Evolutionary conservation across 768 basidiomycete species (phyloP).

Genomic region (Boletellus sp.): DNA sequence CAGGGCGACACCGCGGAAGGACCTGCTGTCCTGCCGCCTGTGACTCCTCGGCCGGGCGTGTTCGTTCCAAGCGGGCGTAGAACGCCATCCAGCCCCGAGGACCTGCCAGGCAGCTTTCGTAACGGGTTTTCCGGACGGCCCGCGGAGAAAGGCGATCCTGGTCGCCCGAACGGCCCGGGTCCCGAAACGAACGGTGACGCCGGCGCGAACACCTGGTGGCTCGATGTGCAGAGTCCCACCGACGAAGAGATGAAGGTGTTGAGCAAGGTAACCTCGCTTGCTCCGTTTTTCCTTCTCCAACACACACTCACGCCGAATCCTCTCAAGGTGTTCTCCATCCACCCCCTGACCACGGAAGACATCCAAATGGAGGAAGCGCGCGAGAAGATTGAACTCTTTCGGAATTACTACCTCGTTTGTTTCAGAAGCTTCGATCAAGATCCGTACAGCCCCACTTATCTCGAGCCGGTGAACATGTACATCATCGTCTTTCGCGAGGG

Average conservation of each 20-base stretch:
- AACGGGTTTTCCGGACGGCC: constrained; percentile 18
- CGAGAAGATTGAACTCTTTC: constrained; percentile 98
- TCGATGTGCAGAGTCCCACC: constrained; percentile 89
- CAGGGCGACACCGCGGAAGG: constrained; percentile 8
- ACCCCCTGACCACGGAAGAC: constrained; percentile 98
- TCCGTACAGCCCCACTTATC: constrained; percentile 92
- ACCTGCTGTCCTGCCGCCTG: constrained; percentile 5
- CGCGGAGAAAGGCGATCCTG: constrained; percentile 18
- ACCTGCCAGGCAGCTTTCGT: constrained; percentile 1
- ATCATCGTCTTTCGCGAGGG: constrained; percentile 98
- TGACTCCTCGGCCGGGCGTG: constrained; percentile 1
- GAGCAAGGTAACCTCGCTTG: constrained; percentile 60
- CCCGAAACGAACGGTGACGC: constrained; percentile 34
- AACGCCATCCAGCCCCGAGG: constrained; percentile 8
- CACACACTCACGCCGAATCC: constrained; percentile 6
- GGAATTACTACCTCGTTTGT: constrained; percentile 98
- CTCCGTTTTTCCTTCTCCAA: not conserved
- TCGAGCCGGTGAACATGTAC: constrained; percentile 99
- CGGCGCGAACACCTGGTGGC: constrained; percentile 92
- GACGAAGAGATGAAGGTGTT: constrained; percentile 99
- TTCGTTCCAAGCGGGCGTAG: constrained; percentile 8
- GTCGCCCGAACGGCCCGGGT: constrained; percentile 23
- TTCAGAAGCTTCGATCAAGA: constrained; percentile 99
- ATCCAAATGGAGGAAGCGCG: constrained; percentile 99
- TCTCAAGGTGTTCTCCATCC: constrained; percentile 86